Evolutionary conservation across 495 filamentous ascomycete species (phyloP), one percentile per base, ranked within the genome.

Genomic region (Neurospora sp.): DNA sequence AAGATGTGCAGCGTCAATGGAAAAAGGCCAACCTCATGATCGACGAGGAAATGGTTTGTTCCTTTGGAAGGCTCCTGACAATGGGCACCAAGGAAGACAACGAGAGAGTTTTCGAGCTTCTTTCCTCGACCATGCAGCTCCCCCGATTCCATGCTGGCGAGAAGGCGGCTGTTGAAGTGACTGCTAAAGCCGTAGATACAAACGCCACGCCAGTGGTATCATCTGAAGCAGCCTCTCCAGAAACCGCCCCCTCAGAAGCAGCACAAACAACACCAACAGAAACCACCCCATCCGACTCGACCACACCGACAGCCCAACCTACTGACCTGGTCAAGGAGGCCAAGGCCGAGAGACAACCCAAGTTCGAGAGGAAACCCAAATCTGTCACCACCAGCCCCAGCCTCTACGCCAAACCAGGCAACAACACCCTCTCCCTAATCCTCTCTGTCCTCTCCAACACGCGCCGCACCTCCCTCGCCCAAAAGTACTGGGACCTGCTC

Each of bases 81-180:
- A 82, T 88, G 35, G 87, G 90, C 10, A 79, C 81, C 20, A 85
- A 86, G 35, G 83, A 87, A 44, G 85, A 87, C 76, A 87, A 84
- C 77, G 88, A 92, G 73, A 88, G 92, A 77, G 84, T 96, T 4
- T 84, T 97, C 27, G 85, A 86, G 9, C 82, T 99, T 31, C 80
- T 94, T 16, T 84, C 93, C 70, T 92, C 97, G 81, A 92, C 93
- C 9, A 93, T 93, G 87, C 85, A 87, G 39, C 86, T 95, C 73
- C 89, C 90, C 16, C 79, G 83, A 23, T 78, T 85, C 31, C 77
- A 86, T 73, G 35, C 39, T 18, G 41, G 41, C n/a, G 70, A 42
- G 8, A 48, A 69, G 20, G 46, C 11, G 54, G 62, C n/a, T 69
- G 27, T 70, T 27, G 44, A 71, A 31, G 59, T n/a, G 73, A 16